Evolutionary conservation across 371 early-diverging fungal species (phyloP).

Genomic region (Mortierella sp.): DNA sequence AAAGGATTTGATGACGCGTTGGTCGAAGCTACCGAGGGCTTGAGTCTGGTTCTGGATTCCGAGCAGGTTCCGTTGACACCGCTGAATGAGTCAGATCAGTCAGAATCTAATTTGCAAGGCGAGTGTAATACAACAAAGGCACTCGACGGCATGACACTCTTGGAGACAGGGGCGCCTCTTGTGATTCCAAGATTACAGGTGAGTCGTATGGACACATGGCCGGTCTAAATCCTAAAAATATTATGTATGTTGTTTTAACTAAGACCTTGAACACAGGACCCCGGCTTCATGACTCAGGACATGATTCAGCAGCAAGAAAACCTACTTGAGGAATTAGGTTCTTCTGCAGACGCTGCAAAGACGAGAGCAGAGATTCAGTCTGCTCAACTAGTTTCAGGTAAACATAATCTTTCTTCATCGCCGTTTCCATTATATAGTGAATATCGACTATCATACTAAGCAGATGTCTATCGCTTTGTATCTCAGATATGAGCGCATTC

Average conservation of each 20-base stretch:
- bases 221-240: neutral
- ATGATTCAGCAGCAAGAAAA: conserved; percentile 86
- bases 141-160: conserved; percentile 53
- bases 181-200: conserved; percentile 80
- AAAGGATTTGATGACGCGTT: neutral
- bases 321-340: conserved; percentile 81
- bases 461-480: neutral
- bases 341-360: conserved; percentile 76
- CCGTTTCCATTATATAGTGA: neutral
- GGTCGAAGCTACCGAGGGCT: neutral
- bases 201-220: conserved; percentile 5
- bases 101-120: neutral
- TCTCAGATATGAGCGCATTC: conserved; percentile 67
- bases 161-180: conserved; percentile 69
- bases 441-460: neutral
- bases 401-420: neutral
- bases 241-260: neutral
- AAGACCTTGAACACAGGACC: conserved; percentile 59
- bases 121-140: conserved; percentile 22
- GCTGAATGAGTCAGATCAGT: neutral
- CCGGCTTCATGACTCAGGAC: conserved; percentile 90
- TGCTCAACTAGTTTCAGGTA: conserved; percentile 80
- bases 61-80: neutral
- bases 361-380: conserved; percentile 84
- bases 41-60: neutral